Evolutionary conservation across 495 filamentous ascomycete genomes (phyloP), one percentile per base, ranked within the genome.

Genomic region (Annulohypoxylon stygium): DNA sequence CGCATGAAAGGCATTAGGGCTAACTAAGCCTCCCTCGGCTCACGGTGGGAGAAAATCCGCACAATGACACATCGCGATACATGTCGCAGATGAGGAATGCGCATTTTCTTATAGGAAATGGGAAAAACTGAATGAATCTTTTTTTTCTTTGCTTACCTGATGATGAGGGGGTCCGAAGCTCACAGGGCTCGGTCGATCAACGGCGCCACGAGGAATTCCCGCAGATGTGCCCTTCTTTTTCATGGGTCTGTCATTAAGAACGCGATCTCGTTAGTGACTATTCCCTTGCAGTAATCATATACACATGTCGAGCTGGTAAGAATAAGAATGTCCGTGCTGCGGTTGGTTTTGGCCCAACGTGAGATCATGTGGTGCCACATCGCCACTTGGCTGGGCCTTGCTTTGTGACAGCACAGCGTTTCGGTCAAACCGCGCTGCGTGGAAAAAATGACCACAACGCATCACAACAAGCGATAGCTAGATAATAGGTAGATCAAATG

Each of bases 201-300:
- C 86, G 73, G 79, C 83, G 47, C 81, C 76, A 71, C 85, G 84
- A 69, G 86, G 83, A 71, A 87, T 83, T 51, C 87, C 86, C 65
- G 79, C 82, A 64, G 82, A 81, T 11, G 84, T 82, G 48, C 82
- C 82, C 79, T 86, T 87, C 79, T 85, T 87, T 80, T 88, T 88
- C 80, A 87, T 83, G 47, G 87, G 86, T 51, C 86, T 88, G 65
- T 67, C 65, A 65, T 57, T 48, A 55, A 45, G 14, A 63, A 53
- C 36, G 50, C 50, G 57, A 11, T 53, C 43, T 33, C 8, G 69
- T 78, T 50, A 78, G 71, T 61, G 34, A 76, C 63, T 60, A 10
- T 61, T 30, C 23, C 23, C 47, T 47, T 18, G 63, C 20, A 20
- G 50, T 57, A 48, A 30, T 33, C 36, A 50, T 61, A 18, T 39